Conservation (phyloP, 176 grass and related monocot genomes). For the Puya raimondii region DNA sequence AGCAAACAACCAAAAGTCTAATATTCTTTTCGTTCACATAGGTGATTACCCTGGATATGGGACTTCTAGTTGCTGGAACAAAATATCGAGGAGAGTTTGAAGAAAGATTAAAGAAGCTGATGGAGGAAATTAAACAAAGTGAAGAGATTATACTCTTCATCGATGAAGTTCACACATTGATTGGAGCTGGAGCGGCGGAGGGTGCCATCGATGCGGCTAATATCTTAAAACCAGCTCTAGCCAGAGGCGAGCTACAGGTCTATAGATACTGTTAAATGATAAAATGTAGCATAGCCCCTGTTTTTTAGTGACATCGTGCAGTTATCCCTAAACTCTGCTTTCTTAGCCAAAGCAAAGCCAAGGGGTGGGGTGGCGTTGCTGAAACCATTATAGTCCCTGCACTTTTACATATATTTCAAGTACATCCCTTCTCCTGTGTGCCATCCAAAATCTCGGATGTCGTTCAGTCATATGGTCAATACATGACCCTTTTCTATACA, state of each 20-base stretch:
- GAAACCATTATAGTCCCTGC: no score
- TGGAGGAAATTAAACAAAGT: slow-evolving; percentile 98
- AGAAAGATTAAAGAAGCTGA: slow-evolving; percentile 96
- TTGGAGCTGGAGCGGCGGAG: slow-evolving; percentile 97
- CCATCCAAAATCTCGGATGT: no score
- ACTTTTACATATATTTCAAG: no score
- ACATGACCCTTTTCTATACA: no score
- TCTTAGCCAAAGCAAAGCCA: no score
- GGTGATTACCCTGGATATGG: slow-evolving; percentile 99
- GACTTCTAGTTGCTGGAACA: slow-evolving; percentile 98
- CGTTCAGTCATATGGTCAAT: no score
- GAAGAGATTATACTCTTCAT: slow-evolving; percentile 99
- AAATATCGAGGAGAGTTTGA: slow-evolving; percentile 99
- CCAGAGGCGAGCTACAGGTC: slow-evolving; percentile 99
- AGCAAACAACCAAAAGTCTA: background rate
- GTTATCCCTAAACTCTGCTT: no score
- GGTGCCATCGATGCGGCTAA: slow-evolving; percentile 99
- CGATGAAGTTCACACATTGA: slow-evolving; percentile 98
- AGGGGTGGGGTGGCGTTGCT: no score
- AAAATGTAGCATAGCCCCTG: slow-evolving; percentile 5
- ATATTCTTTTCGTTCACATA: slow-evolving; percentile 10
- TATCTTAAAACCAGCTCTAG: slow-evolving; percentile 98
- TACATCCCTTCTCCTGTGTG: no score
- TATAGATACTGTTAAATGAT: slow-evolving; percentile 8
- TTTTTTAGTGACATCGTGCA: background rate